phyloP scores from a whole-genome alignment of 306 rosid genomes.

The Arachis hypogaea region DNA sequence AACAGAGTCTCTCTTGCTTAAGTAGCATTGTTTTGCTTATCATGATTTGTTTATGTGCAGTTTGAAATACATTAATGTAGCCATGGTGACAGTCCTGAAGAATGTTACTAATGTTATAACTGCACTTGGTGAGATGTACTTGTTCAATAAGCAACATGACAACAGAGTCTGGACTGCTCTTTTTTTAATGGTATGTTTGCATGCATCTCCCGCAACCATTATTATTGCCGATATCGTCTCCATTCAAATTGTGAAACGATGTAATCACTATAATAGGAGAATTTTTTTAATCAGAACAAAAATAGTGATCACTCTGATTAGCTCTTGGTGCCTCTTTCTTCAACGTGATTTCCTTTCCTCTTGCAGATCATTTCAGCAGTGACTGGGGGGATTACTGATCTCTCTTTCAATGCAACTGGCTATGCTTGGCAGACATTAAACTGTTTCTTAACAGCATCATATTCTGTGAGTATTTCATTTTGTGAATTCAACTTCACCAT shows the following conservation, averaged over 20 bases:
- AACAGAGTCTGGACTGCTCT: constrained; percentile 91
- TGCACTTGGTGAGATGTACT: constrained; percentile 94
- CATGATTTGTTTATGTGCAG: constrained; percentile 60
- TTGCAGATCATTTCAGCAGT: constrained; percentile 95
- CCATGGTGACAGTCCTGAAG: constrained; percentile 98
- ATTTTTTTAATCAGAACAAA: constrained; percentile 22
- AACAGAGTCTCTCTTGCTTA: neutral
- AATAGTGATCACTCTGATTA: constrained; percentile 1
- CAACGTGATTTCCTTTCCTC: neutral
- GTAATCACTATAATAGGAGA: constrained; percentile 9
- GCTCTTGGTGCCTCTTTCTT: constrained; percentile 10
- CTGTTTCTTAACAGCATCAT: constrained; percentile 96
- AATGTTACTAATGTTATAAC: constrained; percentile 98
- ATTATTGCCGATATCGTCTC: constrained; percentile 10
- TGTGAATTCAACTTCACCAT: constrained; percentile 29
- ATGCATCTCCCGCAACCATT: constrained; percentile 28
- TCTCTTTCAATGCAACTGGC: constrained; percentile 82
- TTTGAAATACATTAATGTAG: constrained; percentile 96
- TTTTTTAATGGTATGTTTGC: constrained; percentile 80
- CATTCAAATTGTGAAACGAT: constrained; percentile 20
- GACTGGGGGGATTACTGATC: constrained; percentile 91
- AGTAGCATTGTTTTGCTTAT: constrained; percentile 23
- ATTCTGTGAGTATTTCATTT: constrained; percentile 79
- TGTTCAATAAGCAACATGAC: constrained; percentile 89
- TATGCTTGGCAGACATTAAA: constrained; percentile 87